Conservation (phyloP, 2,329 filamentous ascomycete species). For the Rhynchosporium agropyri region DNA sequence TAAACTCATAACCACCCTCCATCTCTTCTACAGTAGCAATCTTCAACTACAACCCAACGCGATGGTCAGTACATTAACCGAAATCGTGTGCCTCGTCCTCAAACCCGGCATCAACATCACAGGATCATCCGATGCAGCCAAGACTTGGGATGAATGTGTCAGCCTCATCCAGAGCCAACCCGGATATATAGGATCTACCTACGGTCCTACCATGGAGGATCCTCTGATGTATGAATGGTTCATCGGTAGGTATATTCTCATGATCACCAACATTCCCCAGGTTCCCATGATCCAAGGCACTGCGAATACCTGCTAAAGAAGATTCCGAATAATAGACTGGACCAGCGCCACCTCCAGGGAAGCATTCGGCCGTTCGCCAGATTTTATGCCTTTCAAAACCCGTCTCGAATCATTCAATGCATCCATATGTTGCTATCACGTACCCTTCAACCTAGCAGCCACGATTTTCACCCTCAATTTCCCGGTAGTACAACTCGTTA, state of each 20-base stretch:
- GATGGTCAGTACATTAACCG: slow-evolving; percentile 37
- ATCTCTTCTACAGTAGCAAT: too few species aligned
- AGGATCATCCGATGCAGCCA: slow-evolving; percentile 33
- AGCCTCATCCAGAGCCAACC: slow-evolving; percentile 43
- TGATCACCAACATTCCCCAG: background rate
- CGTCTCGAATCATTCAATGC: slow-evolving; percentile 21
- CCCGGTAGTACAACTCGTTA: slow-evolving; percentile 31
- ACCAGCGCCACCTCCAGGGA: slow-evolving; percentile 43
- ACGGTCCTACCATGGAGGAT: slow-evolving; percentile 46
- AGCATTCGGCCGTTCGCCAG: slow-evolving; percentile 44
- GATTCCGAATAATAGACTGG: slow-evolving; percentile 46
- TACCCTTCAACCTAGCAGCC: slow-evolving; percentile 14
- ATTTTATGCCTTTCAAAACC: slow-evolving; percentile 45
- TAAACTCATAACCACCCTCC: too few species aligned
- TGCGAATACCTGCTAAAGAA: too few species aligned
- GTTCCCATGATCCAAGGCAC: background rate
- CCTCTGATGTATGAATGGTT: slow-evolving; percentile 44
- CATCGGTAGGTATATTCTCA: slow-evolving; percentile 43
- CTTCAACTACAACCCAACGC: background rate
- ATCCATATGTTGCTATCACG: slow-evolving; percentile 29
- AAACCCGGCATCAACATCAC: slow-evolving; percentile 43
- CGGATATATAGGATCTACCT: slow-evolving; percentile 44
- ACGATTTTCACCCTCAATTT: slow-evolving; percentile 19
- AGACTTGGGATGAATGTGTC: slow-evolving; percentile 42
- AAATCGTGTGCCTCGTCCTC: slow-evolving; percentile 46